Conservation (phyloP, 1,284 basidiomycete genomes). For the Cutaneotrichosporon sp. region DNA sequence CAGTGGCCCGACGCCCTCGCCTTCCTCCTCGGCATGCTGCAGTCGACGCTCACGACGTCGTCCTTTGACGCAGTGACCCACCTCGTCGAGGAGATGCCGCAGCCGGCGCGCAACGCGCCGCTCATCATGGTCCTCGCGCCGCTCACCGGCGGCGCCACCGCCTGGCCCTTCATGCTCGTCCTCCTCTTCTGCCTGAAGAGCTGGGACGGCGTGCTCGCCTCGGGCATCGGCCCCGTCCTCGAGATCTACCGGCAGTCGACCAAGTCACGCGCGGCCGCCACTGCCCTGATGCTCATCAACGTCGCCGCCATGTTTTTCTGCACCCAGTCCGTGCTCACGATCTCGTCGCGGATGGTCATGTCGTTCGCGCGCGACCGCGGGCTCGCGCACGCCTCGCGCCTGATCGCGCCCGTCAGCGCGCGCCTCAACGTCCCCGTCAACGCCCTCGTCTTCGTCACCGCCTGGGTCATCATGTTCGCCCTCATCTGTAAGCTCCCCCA, state of each 20-base stretch:
- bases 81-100: constrained; percentile 47
- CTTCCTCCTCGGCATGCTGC: constrained; percentile 51
- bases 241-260: constrained; percentile 35
- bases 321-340: constrained; percentile 60
- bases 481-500: constrained; percentile 26
- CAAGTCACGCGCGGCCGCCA: too few species aligned
- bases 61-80: constrained; percentile 40
- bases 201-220: constrained; percentile 15
- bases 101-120: constrained; percentile 35
- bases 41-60: constrained; percentile 22
- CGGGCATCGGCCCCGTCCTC: constrained; percentile 17
- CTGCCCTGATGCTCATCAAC: constrained; percentile 56
- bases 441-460: constrained; percentile 40
- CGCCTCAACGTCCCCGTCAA: constrained; percentile 34
- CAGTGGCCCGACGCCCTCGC: constrained; percentile 32
- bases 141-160: constrained; percentile 22
- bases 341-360: constrained; percentile 66
- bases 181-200: constrained; percentile 33
- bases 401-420: constrained; percentile 14
- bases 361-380: constrained; percentile 69
- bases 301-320: constrained; percentile 48
- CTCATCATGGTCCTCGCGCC: constrained; percentile 29
- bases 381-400: constrained; percentile 58
- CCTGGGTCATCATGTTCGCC: constrained; percentile 19
- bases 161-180: constrained; percentile 45